Conservation (phyloP, 352 stramenopile species). For the Globisporangium echinulatum region DNA sequence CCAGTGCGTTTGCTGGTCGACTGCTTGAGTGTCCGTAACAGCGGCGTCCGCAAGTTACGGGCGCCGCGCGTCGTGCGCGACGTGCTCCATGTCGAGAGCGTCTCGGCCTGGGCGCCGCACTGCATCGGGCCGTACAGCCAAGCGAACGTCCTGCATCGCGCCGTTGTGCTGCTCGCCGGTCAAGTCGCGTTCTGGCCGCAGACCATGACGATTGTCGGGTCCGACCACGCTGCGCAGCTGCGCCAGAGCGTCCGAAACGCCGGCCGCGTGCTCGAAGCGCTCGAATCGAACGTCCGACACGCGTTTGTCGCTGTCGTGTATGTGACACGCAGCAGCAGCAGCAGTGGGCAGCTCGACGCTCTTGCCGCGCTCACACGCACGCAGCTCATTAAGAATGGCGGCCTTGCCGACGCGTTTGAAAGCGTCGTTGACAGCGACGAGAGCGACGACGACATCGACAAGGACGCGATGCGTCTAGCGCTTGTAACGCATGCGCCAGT, state of each 20-base stretch:
- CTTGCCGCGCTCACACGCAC: constrained; percentile 10
- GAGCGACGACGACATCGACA: constrained; percentile 73
- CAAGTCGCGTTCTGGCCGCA: constrained; percentile 94
- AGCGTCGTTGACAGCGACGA: constrained; percentile 58
- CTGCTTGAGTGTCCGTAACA: constrained; percentile 81
- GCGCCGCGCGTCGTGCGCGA: constrained; percentile 58
- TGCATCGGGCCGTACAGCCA: constrained; percentile 99
- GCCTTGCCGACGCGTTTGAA: constrained; percentile 49
- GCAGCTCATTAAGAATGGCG: constrained; percentile 40
- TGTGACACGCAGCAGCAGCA: constrained; percentile 15
- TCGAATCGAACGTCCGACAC: constrained; percentile 77
- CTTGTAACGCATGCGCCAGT: constrained; percentile 48
- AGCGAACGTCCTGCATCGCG: constrained; percentile 90
- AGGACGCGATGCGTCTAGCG: constrained; percentile 30
- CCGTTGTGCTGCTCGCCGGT: constrained; percentile 93
- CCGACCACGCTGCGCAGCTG: constrained; percentile 32
- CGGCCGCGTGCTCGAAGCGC: constrained; percentile 56
- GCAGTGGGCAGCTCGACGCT: background rate
- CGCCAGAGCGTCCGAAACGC: constrained; percentile 62
- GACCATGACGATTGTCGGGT: constrained; percentile 89
- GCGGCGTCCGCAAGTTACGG: constrained; percentile 53
- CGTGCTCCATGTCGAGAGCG: constrained; percentile 95
- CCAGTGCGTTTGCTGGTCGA: constrained; percentile 84
- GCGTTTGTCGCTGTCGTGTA: constrained; percentile 65
- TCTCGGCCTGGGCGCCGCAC: constrained; percentile 95